These are phyloP conservation scores for Solanum ossicruentum DNA, from an alignment of 257 asterid species.

Conservation along the genomic window DNA sequence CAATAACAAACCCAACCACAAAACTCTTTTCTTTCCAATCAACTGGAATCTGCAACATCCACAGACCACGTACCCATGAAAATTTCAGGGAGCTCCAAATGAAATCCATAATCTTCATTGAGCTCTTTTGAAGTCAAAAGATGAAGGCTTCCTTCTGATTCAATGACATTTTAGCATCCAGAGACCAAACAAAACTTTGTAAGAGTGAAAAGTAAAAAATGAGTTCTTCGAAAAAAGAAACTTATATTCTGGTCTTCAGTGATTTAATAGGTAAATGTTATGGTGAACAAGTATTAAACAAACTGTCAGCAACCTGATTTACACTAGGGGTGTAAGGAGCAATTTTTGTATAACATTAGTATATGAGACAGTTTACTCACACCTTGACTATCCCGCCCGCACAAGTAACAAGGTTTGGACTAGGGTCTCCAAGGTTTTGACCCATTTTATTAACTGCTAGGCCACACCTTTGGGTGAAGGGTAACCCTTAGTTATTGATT, in stretches of 20 bases:
- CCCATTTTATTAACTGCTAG: not conserved
- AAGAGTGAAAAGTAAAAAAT: not conserved
- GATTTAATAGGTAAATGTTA: not conserved
- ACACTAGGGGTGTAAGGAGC: not conserved
- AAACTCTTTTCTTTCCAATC: not conserved
- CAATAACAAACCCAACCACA: not conserved
- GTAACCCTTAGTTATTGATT: not conserved
- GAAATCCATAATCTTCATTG: not conserved
- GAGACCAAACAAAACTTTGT: not conserved
- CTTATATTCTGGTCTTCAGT: not conserved
- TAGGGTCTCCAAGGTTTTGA: not conserved
- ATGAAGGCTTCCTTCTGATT: not conserved
- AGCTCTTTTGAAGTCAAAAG: not conserved
- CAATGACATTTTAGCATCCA: not conserved
- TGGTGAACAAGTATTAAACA: not conserved
- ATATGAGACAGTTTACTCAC: not conserved
- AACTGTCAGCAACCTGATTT: not conserved
- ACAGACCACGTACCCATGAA: not conserved
- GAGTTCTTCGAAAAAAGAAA: not conserved
- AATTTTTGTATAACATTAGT: too few species aligned
- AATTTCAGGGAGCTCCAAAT: not conserved
- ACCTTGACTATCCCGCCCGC: not conserved
- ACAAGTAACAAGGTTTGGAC: not conserved
- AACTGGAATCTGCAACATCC: not conserved
- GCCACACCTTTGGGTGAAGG: not conserved